Evolutionary conservation across 768 basidiomycete species (phyloP).

Genomic region (Kwoniella botswanensis): DNA sequence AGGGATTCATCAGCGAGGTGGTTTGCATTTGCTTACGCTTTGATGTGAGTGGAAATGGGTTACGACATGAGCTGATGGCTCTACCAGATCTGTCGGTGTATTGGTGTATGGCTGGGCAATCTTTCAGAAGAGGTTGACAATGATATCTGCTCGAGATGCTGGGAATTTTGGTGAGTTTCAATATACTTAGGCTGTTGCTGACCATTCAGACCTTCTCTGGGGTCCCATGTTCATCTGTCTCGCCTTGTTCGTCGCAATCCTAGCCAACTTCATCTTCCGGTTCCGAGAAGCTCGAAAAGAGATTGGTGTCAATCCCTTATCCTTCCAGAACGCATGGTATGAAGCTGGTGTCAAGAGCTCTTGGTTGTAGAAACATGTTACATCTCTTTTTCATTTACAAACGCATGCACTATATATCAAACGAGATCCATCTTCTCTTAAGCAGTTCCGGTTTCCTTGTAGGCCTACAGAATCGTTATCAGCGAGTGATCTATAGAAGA

Average conservation of each 20-base stretch:
- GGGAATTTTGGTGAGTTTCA: constrained; percentile 77
- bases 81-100: constrained; percentile 51
- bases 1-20: constrained; percentile 70
- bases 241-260: constrained; percentile 82
- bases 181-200: not conserved
- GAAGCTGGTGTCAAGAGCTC: constrained; percentile 24
- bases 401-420: constrained; percentile 12
- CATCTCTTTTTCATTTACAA: constrained; percentile 8
- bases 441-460: constrained; percentile 39
- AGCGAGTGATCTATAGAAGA: not conserved
- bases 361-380: constrained; percentile 20
- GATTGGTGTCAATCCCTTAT: constrained; percentile 43
- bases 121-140: constrained; percentile 84
- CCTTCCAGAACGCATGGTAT: constrained; percentile 43
- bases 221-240: constrained; percentile 84
- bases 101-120: constrained; percentile 84
- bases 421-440: not conserved
- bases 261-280: constrained; percentile 63
- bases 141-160: constrained; percentile 87
- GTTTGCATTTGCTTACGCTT: constrained; percentile 83
- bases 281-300: constrained; percentile 36
- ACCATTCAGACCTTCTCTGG: constrained; percentile 69
- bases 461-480: constrained; percentile 27
- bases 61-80: not conserved
- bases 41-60: constrained; percentile 67